phyloP scores from a whole-genome alignment of 176 grass and related monocot species.

The Microstegium vimineum region DNA sequence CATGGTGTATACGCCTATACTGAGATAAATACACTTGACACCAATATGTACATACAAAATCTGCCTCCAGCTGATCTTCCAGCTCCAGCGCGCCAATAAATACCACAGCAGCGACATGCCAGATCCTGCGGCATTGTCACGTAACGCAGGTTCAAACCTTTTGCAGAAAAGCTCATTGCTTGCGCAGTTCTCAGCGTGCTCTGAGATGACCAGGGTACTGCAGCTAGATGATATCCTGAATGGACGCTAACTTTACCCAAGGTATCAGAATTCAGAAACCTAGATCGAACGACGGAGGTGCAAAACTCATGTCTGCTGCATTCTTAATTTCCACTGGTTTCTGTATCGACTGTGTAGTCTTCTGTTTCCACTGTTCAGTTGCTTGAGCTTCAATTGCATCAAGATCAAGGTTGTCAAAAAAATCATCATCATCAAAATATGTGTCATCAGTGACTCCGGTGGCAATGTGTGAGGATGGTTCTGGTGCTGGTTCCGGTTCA shows the following conservation, averaged over 20 bases:
- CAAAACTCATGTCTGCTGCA: slow-evolving; percentile 28
- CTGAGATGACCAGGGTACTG: not conserved
- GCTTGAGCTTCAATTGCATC: slow-evolving; percentile 85
- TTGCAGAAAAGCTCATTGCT: not conserved
- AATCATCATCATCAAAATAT: slow-evolving; percentile 60
- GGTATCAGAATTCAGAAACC: slow-evolving; percentile 36
- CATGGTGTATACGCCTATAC: not conserved
- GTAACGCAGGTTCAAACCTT: not conserved
- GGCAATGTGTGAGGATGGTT: slow-evolving; percentile 1
- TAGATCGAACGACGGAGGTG: slow-evolving; percentile 53
- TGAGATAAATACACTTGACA: not conserved
- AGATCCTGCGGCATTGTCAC: not conserved
- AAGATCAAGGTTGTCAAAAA: slow-evolving; percentile 74
- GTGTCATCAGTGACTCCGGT: slow-evolving; percentile 11
- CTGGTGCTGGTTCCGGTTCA: slow-evolving; percentile 2
- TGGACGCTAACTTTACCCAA: slow-evolving; percentile 1
- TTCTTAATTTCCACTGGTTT: slow-evolving; percentile 27
- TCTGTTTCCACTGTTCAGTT: slow-evolving; percentile 43
- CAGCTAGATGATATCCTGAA: slow-evolving; percentile 11
- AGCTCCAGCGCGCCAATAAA: not conserved
- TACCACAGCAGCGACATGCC: not conserved
- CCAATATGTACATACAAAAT: not conserved
- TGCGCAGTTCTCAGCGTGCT: not conserved
- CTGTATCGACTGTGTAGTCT: slow-evolving; percentile 23
- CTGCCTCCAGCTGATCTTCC: not conserved